These are phyloP conservation scores for Usnea hakonensis DNA, from an alignment of 495 filamentous ascomycete genomes.

Conservation along the genomic window DNA sequence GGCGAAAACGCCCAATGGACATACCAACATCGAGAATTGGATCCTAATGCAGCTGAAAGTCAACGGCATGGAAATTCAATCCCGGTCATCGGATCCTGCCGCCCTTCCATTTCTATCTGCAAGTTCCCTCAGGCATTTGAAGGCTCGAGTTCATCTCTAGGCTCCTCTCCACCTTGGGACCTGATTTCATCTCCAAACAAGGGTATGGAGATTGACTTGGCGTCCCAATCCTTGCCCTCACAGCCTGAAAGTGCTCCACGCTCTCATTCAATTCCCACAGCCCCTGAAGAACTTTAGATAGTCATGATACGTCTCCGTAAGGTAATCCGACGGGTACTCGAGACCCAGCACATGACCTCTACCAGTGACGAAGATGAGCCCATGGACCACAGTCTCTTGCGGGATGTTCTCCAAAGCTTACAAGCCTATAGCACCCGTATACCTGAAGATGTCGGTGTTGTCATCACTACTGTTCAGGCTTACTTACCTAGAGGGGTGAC, in stretches of 20 bases:
- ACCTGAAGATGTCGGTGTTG: neutral
- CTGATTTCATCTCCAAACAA: too few relatives aligned
- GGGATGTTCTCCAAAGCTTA: neutral
- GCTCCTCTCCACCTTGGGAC: too few relatives aligned
- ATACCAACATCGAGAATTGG: neutral
- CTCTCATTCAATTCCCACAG: neutral
- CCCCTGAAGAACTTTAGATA: neutral
- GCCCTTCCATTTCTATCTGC: too few relatives aligned
- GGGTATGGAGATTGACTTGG: too few relatives aligned
- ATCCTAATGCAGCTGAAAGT: too few relatives aligned
- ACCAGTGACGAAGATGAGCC: neutral
- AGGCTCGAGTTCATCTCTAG: too few relatives aligned
- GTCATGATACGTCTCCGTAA: neutral
- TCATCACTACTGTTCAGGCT: neutral
- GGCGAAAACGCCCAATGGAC: neutral
- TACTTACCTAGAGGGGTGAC: neutral
- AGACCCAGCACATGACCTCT: neutral
- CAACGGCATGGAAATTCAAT: neutral
- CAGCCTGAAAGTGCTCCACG: neutral
- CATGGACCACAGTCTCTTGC: neutral
- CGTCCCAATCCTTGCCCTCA: too few relatives aligned
- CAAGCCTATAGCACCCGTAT: neutral
- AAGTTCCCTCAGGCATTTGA: too few relatives aligned
- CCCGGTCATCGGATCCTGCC: too few relatives aligned
- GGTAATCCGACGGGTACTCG: neutral